Base-by-base conservation (phyloP, 75 land plant species). In the Selaginella moellendorffii region DNA sequence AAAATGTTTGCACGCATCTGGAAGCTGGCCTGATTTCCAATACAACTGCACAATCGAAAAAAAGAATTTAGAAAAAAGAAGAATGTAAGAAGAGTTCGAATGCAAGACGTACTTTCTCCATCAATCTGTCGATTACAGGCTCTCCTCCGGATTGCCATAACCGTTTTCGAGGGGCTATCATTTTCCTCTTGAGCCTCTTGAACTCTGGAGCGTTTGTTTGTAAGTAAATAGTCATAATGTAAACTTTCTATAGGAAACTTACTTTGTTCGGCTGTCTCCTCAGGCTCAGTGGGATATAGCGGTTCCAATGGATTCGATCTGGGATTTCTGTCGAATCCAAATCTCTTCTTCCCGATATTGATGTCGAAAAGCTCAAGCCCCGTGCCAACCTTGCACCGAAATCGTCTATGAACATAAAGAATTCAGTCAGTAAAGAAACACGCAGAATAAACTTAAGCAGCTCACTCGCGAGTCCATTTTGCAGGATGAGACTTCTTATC, bases 241-340 rank as follows among this genome's bases (percentile, higher is more conserved):
- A 14, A 30, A 63, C 26, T 30, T 2, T 14, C 29, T 17, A 67
- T n/a, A 26, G 20, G 1, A 52, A n/a, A 65, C 77, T 42, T 52
- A 75, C 77, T 75, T 28, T 30, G 65, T 24, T 70, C 67, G 0
- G 66, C 63, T 21, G 73, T 71, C 54, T 75, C 77, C 30, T 64
- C 64, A 25, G 54, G 24, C 42, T 75, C 73, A 30, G 62, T 66
- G 20, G 74, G 68, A 53, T 75, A 75, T 28, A 70, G 28, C 30
- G 77, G 77, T 17, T 75, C 77, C 24, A 70, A 54, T 27, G 77
- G 77, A 62, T 75, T 70, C 1, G 77, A 75, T 28, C 30, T 52
- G 25, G 29, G 42, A 0, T 30, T n/a, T 65, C 77, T 73, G 0
- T 23, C 26, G 61, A 75, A 75, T 24, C 77, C 77, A 65, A 54